These are phyloP conservation scores for Fusarium albosuccineum DNA, from an alignment of 2,329 filamentous ascomycete genomes.

Conservation along the genomic window DNA sequence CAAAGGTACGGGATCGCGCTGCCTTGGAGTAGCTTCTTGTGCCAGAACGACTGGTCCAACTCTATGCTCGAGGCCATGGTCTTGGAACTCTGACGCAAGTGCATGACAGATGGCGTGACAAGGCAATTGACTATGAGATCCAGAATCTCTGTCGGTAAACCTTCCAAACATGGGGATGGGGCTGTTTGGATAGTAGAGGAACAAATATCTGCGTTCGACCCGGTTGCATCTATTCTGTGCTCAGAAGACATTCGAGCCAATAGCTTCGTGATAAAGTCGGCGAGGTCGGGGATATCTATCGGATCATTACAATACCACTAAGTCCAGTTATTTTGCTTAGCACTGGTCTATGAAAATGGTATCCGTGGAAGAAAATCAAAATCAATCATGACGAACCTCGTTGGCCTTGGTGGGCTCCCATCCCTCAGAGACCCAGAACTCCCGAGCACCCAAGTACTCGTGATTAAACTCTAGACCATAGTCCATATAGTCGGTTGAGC, in stretches of 20 bases:
- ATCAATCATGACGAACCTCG: conserved; percentile 3
- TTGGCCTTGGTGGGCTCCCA: conserved; percentile 1
- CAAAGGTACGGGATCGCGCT: not conserved
- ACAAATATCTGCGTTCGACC: too few relatives aligned
- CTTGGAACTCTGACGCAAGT: not conserved
- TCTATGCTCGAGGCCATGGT: not conserved
- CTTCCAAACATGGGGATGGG: not conserved
- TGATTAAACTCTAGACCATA: conserved; percentile 14
- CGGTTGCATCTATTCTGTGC: not conserved
- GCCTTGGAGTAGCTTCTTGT: not conserved
- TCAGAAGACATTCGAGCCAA: not conserved
- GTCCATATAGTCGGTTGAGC: not conserved
- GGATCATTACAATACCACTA: conserved; percentile 16
- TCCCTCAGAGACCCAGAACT: conserved; percentile 7
- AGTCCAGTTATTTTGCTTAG: not conserved
- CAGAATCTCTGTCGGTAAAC: not conserved
- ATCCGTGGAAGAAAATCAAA: not conserved
- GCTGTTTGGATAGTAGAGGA: not conserved
- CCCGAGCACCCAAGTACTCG: conserved; percentile 9
- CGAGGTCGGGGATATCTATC: not conserved
- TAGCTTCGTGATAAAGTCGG: not conserved
- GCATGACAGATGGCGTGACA: not conserved
- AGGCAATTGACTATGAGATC: not conserved
- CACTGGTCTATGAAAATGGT: not conserved
- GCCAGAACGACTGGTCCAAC: not conserved